phyloP scores from a whole-genome alignment of 768 basidiomycete species.

The Tricholoma bakamatsutake region DNA sequence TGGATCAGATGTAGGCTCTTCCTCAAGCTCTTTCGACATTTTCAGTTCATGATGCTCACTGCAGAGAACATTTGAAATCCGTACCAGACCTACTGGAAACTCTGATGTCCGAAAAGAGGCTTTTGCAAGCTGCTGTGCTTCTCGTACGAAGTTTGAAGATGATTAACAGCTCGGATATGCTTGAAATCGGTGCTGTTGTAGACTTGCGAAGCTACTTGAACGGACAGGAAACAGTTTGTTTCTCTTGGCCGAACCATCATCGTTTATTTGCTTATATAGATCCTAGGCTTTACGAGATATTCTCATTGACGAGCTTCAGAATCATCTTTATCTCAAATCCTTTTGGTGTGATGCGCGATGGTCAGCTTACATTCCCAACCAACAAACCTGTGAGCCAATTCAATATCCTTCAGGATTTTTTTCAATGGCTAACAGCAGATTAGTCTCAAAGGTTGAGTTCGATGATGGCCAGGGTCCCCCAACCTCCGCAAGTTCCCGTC shows the following conservation, averaged over 20 bases:
- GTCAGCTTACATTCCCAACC: slow-evolving; percentile 77
- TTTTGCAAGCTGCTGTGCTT: slow-evolving; percentile 82
- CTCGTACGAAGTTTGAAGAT: slow-evolving; percentile 85
- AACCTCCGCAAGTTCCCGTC: slow-evolving; percentile 32
- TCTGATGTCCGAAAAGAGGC: slow-evolving; percentile 91
- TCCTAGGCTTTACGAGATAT: slow-evolving; percentile 85
- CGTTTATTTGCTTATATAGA: background rate
- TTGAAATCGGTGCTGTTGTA: slow-evolving; percentile 90
- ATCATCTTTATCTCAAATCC: slow-evolving; percentile 94
- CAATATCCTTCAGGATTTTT: background rate
- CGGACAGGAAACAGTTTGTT: slow-evolving; percentile 75
- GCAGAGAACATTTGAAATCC: slow-evolving; percentile 82
- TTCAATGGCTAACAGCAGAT: background rate
- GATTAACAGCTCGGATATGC: slow-evolving; percentile 88
- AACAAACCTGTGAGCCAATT: slow-evolving; percentile 56
- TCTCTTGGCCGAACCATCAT: background rate
- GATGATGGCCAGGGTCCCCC: slow-evolving; percentile 44
- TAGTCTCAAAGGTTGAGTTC: slow-evolving; percentile 64
- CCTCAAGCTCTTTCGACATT: background rate
- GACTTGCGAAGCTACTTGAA: slow-evolving; percentile 83
- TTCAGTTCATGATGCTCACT: slow-evolving; percentile 11
- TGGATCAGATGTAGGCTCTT: slow-evolving; percentile 83
- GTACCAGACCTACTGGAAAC: slow-evolving; percentile 91
- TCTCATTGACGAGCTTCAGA: slow-evolving; percentile 90
- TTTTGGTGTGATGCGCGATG: slow-evolving; percentile 96